Evolutionary conservation across 2,329 filamentous ascomycete species (phyloP), one percentile per base, ranked within the genome.

Genomic region (Onygenales sp.): DNA sequence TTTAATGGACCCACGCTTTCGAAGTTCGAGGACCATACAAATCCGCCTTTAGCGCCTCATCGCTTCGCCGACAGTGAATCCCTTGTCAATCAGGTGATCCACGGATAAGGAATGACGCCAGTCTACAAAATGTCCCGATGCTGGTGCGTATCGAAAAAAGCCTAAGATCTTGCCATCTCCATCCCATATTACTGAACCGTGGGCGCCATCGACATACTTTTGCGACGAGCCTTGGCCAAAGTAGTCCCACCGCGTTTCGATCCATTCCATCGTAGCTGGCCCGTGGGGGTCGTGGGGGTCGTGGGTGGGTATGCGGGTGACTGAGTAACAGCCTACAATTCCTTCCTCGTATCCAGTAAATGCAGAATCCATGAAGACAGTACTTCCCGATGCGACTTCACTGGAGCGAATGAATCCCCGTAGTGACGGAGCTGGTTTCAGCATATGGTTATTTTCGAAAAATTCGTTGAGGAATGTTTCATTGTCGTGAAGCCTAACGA

Each of bases 131-230:
- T 40, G 13, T 2, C 55, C 54, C 2, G 53, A 55, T 17, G 14
- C 11, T 2, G 57, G 57, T 8, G 55, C 56, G 45, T 57, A 57
- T 40, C 53, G 44, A 42, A 57, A 59, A 42, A 60, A 57, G 6
- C 55, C 58, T 3, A 56, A 21, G 2, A 60, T 52, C 5, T 54
- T 43, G 11, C 48, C 21, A 51, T 56, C 36, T 9, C 45, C 14
- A 49, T 56, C 36, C 55, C 54, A 57, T 8, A 59, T 54, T 1
- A 52, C 52, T 6, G 56, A 57, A 1, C 57, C 57, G 42, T 55
- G 55, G 11, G 49, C 42, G 6, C 57, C 57, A 52, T 55, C 54
- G 17, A 40, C 33, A 3, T 52, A 27, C 3, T 11, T 14, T 2
- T 42, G 2, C 6, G 32, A 31, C 1, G 54, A 55, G 2, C 49